Evolutionary conservation across 169 alveolate species (phyloP).

Genomic region (Prorocentrum cordatum): DNA sequence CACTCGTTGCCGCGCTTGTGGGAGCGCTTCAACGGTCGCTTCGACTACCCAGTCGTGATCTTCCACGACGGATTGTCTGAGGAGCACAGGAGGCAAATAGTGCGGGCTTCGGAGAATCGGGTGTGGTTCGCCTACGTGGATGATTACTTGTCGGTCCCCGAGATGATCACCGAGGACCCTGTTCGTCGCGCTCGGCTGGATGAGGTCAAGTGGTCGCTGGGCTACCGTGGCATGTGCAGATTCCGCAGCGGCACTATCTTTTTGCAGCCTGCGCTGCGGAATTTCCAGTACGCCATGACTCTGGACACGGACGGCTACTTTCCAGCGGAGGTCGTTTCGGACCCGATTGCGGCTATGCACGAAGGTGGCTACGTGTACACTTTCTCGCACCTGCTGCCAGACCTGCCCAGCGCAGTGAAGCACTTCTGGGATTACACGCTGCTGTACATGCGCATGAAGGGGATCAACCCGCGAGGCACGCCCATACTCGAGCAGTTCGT

Average conservation of each 20-base stretch:
- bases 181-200: conserved; percentile 14
- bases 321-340: not conserved
- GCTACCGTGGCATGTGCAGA: conserved; percentile 57
- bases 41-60: conserved; percentile 57
- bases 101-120: not conserved
- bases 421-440: conserved; percentile 61
- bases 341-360: conserved; percentile 53
- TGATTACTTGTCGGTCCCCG: conserved; percentile 7
- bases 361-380: conserved; percentile 47
- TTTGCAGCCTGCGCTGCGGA: conserved; percentile 44
- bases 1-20: conserved; percentile 58
- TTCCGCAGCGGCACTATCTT: conserved; percentile 58
- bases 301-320: not conserved
- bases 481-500: conserved; percentile 44
- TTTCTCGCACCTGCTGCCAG: conserved; percentile 58
- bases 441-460: conserved; percentile 60
- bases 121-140: conserved; percentile 62
- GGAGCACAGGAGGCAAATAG: not conserved
- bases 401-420: conserved; percentile 46
- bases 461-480: conserved; percentile 61
- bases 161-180: conserved; percentile 3
- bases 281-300: conserved; percentile 50
- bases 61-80: conserved; percentile 52
- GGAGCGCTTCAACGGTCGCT: conserved; percentile 39
- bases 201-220: conserved; percentile 63